Evolutionary conservation across 306 rosid genomes (phyloP), one percentile per base, ranked within the genome.

Genomic region (Glycine latifolia): DNA sequence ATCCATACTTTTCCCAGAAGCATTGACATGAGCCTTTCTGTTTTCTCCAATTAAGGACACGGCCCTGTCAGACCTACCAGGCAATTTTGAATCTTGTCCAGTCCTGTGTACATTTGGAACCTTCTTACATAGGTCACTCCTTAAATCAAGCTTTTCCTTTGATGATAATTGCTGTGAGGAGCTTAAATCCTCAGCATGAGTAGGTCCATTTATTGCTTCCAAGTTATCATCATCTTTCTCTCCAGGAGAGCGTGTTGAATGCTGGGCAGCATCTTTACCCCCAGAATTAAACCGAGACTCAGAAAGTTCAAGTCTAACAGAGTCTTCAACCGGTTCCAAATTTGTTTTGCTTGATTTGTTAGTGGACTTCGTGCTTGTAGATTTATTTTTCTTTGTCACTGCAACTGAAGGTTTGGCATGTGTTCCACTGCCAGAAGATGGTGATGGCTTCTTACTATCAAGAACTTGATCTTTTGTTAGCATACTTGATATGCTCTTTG

Each of bases 31-130:
- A 44, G 75, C 77, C 87, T 67, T 91, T 58, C 67, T 74, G 11
- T 83, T 75, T 80, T 79, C 82, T 67, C 73, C 68, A 15, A 86
- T 61, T 67, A 71, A 76, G 39, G 89, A 82, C 48, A 81, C 68
- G 65, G 62, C 70, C 78, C 85, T 85, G 48, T 76, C 78, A 63
- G 91, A 87, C 83, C 14, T 71, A 75, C 79, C 79, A 59, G 86
- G 80, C 79, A 76, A 59, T 43, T 53, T 79, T 52, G 81, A 71
- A 47, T 76, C 88, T 67, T 60, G 83, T 77, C 62, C 79, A 66
- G 44, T 70, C 81, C 54, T 86, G 71, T 60, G 76, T 75, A 55
- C 86, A 66, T 87, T 87, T 15, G 37, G 58, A 72, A 79, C 79
- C 86, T 62, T 87, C 77, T 82, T 80, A 55, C 20, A 86, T 75